Evolutionary conservation across 2,329 filamentous ascomycete genomes (phyloP).

Genomic region (Phyllosticta paracitricarpa): DNA sequence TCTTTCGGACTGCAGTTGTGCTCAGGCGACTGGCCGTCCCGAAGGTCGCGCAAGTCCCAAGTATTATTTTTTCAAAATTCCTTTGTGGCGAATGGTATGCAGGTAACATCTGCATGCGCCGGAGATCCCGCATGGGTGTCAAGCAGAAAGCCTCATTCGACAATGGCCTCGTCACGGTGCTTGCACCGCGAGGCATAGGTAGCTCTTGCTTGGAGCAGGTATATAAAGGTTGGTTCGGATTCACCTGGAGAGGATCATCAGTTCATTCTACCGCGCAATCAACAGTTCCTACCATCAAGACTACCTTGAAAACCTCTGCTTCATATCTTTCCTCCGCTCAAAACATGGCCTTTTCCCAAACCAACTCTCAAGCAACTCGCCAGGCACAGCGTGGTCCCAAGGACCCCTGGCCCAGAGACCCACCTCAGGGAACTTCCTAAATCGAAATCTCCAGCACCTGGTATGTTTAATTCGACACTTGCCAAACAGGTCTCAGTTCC

Average conservation of each 20-base stretch:
- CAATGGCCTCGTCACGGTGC: not conserved
- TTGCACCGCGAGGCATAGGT: not conserved
- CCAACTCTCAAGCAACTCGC: not conserved
- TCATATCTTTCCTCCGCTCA: not conserved
- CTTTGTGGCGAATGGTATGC: not conserved
- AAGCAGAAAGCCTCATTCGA: not conserved
- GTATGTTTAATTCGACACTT: not conserved
- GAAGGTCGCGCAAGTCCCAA: not conserved
- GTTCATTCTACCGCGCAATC: not conserved
- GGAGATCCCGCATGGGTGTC: not conserved
- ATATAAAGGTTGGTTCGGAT: not conserved
- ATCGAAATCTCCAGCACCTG: not conserved
- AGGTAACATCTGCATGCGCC: not conserved
- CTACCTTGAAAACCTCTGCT: not conserved
- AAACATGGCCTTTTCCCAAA: not conserved
- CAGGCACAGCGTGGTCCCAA: not conserved
- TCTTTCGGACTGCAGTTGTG: not conserved
- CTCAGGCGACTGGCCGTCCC: not conserved
- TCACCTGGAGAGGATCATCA: not conserved
- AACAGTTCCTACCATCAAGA: not conserved
- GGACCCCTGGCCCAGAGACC: not conserved
- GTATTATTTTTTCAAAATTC: not conserved
- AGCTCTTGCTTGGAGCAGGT: not conserved
- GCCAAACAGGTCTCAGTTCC: not conserved
- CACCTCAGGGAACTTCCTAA: not conserved